Conservation (phyloP, 495 filamentous ascomycete species). For the Tuber calosporum region DNA sequence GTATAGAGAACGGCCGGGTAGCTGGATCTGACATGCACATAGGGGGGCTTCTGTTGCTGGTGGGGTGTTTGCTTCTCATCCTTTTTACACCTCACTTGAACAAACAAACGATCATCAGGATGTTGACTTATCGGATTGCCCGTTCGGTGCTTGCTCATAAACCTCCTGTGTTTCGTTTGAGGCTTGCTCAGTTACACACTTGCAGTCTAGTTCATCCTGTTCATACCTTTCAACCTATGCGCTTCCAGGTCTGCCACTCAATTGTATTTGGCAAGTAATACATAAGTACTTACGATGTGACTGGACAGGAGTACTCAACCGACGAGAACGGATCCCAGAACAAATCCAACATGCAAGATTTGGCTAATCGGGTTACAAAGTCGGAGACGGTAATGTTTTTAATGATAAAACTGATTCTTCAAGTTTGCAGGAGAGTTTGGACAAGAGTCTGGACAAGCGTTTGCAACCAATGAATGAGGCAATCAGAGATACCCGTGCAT, state of each 20-base stretch:
- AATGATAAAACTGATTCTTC: background rate
- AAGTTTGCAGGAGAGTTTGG: background rate
- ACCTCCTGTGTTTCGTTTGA: background rate
- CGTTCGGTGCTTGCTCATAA: background rate
- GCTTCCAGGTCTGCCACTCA: background rate
- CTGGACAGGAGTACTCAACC: background rate
- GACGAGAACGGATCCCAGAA: background rate
- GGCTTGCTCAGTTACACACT: background rate
- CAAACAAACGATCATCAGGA: background rate
- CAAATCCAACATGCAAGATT: background rate
- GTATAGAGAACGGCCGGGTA: background rate
- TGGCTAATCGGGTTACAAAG: background rate
- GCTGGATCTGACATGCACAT: background rate
- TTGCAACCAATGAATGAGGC: too few relatives aligned
- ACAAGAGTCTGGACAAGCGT: too few relatives aligned
- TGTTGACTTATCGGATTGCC: background rate
- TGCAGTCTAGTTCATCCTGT: background rate
- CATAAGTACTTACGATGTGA: background rate
- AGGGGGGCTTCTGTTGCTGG: background rate
- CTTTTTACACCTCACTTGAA: background rate
- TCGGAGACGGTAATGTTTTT: background rate
- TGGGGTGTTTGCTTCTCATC: background rate
- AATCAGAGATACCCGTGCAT: background rate
- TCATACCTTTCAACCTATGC: background rate
- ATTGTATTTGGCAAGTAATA: background rate